Conservation (phyloP, 306 rosid genomes). For the Betula pendula region DNA sequence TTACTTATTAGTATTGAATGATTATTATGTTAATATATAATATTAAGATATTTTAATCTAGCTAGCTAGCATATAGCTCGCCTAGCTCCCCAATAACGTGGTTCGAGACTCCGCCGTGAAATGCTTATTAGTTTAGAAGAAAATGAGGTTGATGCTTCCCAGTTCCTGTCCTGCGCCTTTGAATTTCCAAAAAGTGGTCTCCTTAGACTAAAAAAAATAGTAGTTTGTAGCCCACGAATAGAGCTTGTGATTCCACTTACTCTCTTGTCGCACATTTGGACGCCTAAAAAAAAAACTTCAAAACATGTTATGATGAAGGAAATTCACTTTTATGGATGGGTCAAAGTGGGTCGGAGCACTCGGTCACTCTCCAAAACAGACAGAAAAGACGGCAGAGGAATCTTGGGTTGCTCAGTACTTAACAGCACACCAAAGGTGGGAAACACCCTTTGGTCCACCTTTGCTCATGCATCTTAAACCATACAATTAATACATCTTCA, state of each 20-base stretch:
- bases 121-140: too few species aligned
- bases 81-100: too few species aligned
- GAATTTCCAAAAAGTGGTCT: background rate
- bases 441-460: slow-evolving; percentile 59
- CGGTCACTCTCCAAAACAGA: slow-evolving; percentile 41
- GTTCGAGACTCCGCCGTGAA: too few species aligned
- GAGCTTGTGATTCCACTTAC: slow-evolving; percentile 20
- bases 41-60: too few species aligned
- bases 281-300: slow-evolving; percentile 19
- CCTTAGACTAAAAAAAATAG: background rate
- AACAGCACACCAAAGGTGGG: slow-evolving; percentile 58
- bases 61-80: too few species aligned
- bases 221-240: slow-evolving; percentile 10
- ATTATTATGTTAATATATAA: too few species aligned
- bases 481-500: slow-evolving; percentile 42
- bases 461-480: slow-evolving; percentile 49
- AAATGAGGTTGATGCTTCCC: too few species aligned
- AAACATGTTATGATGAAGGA: slow-evolving; percentile 34
- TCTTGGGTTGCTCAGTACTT: slow-evolving; percentile 28
- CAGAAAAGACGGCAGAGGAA: slow-evolving; percentile 43
- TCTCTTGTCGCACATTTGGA: slow-evolving; percentile 34
- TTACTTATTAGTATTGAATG: too few species aligned
- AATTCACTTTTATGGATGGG: slow-evolving; percentile 38
- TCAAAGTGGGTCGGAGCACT: slow-evolving; percentile 53
- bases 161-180: too few species aligned